Base-by-base conservation (phyloP, 192 early-diverging fungal genomes). In the Chytriomyces confervae region DNA sequence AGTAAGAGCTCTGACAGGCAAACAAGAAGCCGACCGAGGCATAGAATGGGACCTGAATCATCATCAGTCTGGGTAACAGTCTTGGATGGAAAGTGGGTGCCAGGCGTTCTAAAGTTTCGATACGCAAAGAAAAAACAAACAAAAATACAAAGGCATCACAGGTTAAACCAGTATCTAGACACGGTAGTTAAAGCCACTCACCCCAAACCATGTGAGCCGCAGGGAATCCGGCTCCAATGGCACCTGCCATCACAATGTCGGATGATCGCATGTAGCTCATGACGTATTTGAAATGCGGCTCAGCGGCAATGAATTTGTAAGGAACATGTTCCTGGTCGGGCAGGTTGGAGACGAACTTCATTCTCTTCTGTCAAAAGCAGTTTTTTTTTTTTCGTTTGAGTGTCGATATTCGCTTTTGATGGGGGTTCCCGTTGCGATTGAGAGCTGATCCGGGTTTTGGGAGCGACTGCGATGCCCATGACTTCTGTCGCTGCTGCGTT, bases 201-300 rank as follows among this genome's bases (percentile, higher is more conserved):
- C 71, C n/a, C 95, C 84, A 97, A 74, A 77, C 86, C 86, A 68
- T 90, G 81, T 86, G 94, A 75, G 76, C 82, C 53, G 88, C 94
- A 16, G 97, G 97, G 50, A 90, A 93, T 47, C 86, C 82, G 43
- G 87, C 87, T 7, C 89, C 89, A 24, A 91, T 77, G 6, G 83
- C 90, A 61, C 84, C 91, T 84, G 88, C 86, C 53, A 88, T 76
- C 49, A 80, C 87, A 75, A 92, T 91, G 85, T 98, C 97, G 16
- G 88, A 87, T 50, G 89, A 77, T 63, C 97, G 91, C 81, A 98
- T 93, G 89, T 97, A 98, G 60, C 93, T 83, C 69, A 98, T 86
- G 2, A 98, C 94, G 62, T 94, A 91, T 76, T 79, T 86, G 81
- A 98, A 93, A 79, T 96, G 94, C 29, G 97, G 97, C 80, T 98